Percentiles rank a stretch among this genome's conserved stretches.
Evolutionary conservation across 306 rosid genomes (phyloP).

Genomic region (Lathyrus sativus): DNA sequence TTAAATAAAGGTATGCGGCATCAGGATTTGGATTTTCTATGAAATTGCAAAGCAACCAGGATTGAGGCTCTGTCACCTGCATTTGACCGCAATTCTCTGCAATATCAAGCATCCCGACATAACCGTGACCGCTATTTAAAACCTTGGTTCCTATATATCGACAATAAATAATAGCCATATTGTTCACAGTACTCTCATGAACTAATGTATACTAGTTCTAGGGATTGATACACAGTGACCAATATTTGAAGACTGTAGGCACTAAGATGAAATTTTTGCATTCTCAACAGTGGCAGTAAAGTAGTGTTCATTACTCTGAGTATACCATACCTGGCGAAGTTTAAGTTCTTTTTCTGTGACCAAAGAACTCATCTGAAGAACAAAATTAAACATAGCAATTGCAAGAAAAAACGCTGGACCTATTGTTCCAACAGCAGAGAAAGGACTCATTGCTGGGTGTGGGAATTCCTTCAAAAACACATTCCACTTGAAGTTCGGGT

Average conservation of each 20-base stretch:
- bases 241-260: background rate
- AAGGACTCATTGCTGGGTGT: conserved; percentile 57
- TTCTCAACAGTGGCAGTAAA: background rate
- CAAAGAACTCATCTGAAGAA: conserved; percentile 77
- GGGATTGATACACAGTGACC: background rate
- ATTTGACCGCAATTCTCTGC: too few relatives aligned
- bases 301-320: background rate
- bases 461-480: conserved; percentile 73
- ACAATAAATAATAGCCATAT: background rate
- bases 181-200: background rate
- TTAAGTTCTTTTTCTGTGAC: conserved; percentile 86
- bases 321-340: conserved; percentile 77
- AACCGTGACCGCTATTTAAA: too few relatives aligned
- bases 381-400: conserved; percentile 86
- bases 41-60: too few relatives aligned
- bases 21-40: too few relatives aligned
- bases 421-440: conserved; percentile 45
- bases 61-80: too few relatives aligned
- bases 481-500: conserved; percentile 70
- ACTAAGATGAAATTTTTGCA: background rate
- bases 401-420: conserved; percentile 84
- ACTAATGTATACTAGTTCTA: background rate
- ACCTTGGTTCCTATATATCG: too few relatives aligned
- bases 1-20: too few relatives aligned
- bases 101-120: too few relatives aligned